A percentile compares a stretch with the other conserved stretches of the same genome.
Evolutionary conservation across 768 basidiomycete genomes (phyloP).

Genomic region (Agrocybe praecox): DNA sequence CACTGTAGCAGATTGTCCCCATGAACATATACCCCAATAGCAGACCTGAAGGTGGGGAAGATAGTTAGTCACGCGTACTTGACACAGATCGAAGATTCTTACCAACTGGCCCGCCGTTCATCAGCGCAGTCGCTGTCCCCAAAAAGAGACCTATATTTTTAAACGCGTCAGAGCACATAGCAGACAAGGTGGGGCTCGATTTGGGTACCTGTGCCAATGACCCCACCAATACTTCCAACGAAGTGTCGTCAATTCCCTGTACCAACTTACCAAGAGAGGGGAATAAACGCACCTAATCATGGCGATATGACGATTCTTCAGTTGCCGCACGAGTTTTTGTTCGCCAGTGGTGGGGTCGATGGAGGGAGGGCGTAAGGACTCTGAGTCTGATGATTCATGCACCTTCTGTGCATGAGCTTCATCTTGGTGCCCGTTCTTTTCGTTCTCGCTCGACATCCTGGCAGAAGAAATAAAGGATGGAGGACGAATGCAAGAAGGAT

Average conservation of each 20-base stretch:
- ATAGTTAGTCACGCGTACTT: not conserved
- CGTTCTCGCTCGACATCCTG: slow-evolving; percentile 16
- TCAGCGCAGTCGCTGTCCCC: slow-evolving; percentile 54
- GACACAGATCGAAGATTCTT: not conserved
- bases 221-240: slow-evolving; percentile 57
- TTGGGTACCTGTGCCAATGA: slow-evolving; percentile 55
- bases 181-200: not conserved
- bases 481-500: slow-evolving; percentile 1
- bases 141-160: slow-evolving; percentile 60
- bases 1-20: slow-evolving; percentile 69
- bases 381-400: slow-evolving; percentile 12
- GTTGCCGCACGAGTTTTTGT: slow-evolving; percentile 52
- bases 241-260: not conserved
- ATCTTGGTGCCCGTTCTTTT: slow-evolving; percentile 10
- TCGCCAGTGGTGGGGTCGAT: slow-evolving; percentile 13
- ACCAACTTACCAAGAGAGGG: not conserved
- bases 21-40: slow-evolving; percentile 69
- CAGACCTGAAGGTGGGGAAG: slow-evolving; percentile 40
- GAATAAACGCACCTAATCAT: slow-evolving; percentile 64
- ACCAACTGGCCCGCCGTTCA: slow-evolving; percentile 72
- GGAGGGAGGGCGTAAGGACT: slow-evolving; percentile 11
- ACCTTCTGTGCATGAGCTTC: not conserved
- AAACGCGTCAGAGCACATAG: slow-evolving; percentile 5
- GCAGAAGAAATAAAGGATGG: not conserved
- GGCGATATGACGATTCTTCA: slow-evolving; percentile 79